A percentile compares a stretch with the other conserved stretches of the same genome.
Evolutionary conservation across 129 eudicot genomes (phyloP).

Genomic region (Chrysanthemum seticuspe): DNA sequence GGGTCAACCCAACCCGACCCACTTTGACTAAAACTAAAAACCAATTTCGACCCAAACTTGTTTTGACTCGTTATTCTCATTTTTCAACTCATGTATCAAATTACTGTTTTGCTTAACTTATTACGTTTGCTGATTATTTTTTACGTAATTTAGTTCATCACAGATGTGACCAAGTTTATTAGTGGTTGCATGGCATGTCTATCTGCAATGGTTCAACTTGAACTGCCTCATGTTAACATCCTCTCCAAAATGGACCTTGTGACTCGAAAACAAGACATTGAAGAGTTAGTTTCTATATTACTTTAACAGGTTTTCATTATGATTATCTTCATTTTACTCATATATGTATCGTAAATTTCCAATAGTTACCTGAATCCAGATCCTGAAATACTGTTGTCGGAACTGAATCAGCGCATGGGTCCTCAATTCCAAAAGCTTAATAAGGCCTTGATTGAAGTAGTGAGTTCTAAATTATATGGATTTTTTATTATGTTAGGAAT

Average conservation of each 20-base stretch:
- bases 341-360: neutral
- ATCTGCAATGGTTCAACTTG: constrained; percentile 99
- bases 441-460: constrained; percentile 78
- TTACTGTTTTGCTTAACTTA: neutral
- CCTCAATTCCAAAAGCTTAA: constrained; percentile 88
- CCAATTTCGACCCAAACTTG: neutral
- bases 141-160: constrained; percentile 55
- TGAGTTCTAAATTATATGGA: constrained; percentile 24
- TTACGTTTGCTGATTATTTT: constrained; percentile 11
- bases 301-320: neutral
- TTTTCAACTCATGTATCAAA: neutral
- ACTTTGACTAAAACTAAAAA: neutral
- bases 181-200: constrained; percentile 98
- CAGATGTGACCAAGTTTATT: constrained; percentile 97
- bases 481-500: too few species aligned
- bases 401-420: constrained; percentile 85
- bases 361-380: constrained; percentile 75
- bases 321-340: constrained; percentile 8
- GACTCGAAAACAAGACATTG: constrained; percentile 72
- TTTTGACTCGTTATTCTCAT: neutral
- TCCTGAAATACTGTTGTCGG: constrained; percentile 62
- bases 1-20: neutral
- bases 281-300: constrained; percentile 44
- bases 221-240: constrained; percentile 87
- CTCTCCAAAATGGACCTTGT: constrained; percentile 99